These are phyloP conservation scores for Phytophthora europaea DNA, from an alignment of 352 stramenopile species.

Conservation along the genomic window DNA sequence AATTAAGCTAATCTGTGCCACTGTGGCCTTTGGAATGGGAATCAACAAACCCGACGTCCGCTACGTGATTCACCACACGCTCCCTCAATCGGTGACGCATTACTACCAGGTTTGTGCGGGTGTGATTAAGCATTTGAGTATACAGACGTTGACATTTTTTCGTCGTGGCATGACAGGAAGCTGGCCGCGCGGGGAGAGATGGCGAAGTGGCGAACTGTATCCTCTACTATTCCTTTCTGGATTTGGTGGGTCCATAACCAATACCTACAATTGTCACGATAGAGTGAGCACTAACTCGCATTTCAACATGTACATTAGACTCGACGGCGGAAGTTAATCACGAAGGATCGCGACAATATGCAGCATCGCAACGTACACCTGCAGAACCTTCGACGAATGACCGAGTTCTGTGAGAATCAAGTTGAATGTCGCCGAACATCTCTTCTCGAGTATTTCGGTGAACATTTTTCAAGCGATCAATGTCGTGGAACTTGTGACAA, in stretches of 20 bases:
- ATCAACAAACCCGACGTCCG: conserved; percentile 92
- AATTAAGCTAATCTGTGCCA: conserved; percentile 92
- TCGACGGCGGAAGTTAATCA: conserved; percentile 78
- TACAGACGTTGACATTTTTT: not conserved
- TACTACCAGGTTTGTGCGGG: conserved; percentile 86
- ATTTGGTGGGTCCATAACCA: conserved; percentile 60
- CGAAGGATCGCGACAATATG: conserved; percentile 83
- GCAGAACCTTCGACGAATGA: conserved; percentile 86
- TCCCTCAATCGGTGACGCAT: conserved; percentile 90
- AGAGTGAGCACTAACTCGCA: conserved; percentile 2
- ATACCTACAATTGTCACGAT: not conserved
- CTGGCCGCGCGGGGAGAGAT: conserved; percentile 84
- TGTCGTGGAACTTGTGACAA: conserved; percentile 89
- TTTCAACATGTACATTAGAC: conserved; percentile 40
- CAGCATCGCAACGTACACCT: conserved; percentile 87
- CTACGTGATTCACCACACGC: conserved; percentile 92
- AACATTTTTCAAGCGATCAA: conserved; percentile 82
- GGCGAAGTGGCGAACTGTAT: conserved; percentile 87
- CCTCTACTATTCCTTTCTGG: conserved; percentile 88
- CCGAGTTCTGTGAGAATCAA: conserved; percentile 91
- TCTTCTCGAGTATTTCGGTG: conserved; percentile 90
- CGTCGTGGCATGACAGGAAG: conserved; percentile 56
- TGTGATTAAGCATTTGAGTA: not conserved
- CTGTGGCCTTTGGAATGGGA: conserved; percentile 90
- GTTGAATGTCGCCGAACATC: conserved; percentile 86